Evolutionary conservation across 1,284 basidiomycete genomes (phyloP).

Genomic region (Caloboletus firmus): DNA sequence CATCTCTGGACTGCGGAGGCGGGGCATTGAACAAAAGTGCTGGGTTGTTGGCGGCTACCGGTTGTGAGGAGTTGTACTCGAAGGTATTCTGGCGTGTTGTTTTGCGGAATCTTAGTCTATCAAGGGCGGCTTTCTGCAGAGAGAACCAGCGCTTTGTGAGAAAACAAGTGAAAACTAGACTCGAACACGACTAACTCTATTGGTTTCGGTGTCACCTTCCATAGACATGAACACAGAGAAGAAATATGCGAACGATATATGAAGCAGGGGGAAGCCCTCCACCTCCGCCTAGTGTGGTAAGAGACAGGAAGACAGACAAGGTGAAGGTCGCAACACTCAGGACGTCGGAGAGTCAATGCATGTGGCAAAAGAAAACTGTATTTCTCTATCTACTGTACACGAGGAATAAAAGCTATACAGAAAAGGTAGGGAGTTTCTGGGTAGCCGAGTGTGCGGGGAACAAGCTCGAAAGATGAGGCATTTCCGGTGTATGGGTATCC

Average conservation of each 20-base stretch:
- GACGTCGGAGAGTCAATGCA: conserved; percentile 61
- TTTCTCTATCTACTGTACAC: conserved; percentile 38
- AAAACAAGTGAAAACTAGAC: conserved; percentile 27
- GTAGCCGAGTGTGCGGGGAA: neutral
- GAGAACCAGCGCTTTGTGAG: conserved; percentile 36
- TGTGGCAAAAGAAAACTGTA: conserved; percentile 48
- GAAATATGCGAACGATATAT: conserved; percentile 15
- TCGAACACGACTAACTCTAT: conserved; percentile 41
- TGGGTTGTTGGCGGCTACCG: conserved; percentile 29
- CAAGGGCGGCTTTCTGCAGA: conserved; percentile 56
- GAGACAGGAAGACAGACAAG: conserved; percentile 28
- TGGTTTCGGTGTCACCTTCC: conserved; percentile 38
- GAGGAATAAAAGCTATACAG: conserved; percentile 26
- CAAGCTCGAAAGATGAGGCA: neutral
- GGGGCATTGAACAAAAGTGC: conserved; percentile 35
- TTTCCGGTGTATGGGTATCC: neutral
- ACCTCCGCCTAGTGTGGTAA: conserved; percentile 26
- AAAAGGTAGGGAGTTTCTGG: conserved; percentile 1
- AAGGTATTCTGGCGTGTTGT: conserved; percentile 42
- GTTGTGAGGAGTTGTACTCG: conserved; percentile 36
- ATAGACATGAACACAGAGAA: conserved; percentile 38
- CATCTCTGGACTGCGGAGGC: conserved; percentile 59
- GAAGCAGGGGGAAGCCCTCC: conserved; percentile 9
- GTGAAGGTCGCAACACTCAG: conserved; percentile 30
- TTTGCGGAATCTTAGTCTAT: conserved; percentile 62